Evolutionary conservation across 306 rosid genomes (phyloP), one percentile per base, ranked within the genome.

Genomic region (Dalbergia cochinchinensis): DNA sequence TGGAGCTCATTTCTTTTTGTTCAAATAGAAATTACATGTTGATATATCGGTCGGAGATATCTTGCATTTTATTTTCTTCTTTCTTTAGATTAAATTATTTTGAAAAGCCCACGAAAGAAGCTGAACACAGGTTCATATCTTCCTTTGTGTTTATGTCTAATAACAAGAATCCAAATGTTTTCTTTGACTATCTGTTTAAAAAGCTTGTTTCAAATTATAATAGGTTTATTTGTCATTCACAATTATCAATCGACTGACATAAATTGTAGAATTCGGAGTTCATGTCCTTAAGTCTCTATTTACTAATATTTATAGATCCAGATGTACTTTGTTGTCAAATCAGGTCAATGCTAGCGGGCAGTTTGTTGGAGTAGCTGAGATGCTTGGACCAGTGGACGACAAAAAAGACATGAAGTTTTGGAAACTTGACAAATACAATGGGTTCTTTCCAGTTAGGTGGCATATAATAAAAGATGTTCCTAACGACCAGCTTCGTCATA

Each of bases 311-410:
- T 31, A 59, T 50, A 33, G 59, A 62, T 69, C 33, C 33, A 5
- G 20, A 60, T 76, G 71, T 35, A 57, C 48, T 57, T 19, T 76
- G 76, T 66, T 57, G 16, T 66, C 53, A 62, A 73, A 41, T 58
- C 87, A 94, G 98, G 98, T 94, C 31, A 94, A 94, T 80, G 88
- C 88, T 33, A 94, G 98, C 37, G 85, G 94, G 35, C 98, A 94
- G 85, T 94, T 94, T 84, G 87, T 91, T 33, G 98, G 98, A 53
- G 83, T 92, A 42, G 96, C 98, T 8, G 97, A 92, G 87, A 94
- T 94, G 97, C 42, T 69, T 69, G 98, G 92, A 37, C 91, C 53
- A 3, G 97, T 94, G 35, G 97, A 94, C 86, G 92, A 89, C 58
- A 44, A 88, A 8, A 90, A 92, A 83, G 91, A 89, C 82, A 86